These are phyloP conservation scores for Nyssa sinensis DNA, from an alignment of 148 eudicot genomes.

Conservation along the genomic window DNA sequence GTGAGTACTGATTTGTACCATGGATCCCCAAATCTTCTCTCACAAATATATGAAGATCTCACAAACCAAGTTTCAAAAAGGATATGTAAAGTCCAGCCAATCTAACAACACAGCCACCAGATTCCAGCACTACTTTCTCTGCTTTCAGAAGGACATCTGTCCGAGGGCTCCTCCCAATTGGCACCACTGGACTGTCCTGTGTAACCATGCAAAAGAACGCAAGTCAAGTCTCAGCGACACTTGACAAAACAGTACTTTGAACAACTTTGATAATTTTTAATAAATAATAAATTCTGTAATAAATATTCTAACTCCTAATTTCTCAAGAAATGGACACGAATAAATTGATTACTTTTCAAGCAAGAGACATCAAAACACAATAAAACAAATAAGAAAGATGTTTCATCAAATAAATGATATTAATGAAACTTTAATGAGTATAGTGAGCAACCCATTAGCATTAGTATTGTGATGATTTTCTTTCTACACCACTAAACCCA, in stretches of 20 bases:
- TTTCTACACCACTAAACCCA: neutral
- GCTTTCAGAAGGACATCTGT: conserved; percentile 76
- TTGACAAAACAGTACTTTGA: too few relatives aligned
- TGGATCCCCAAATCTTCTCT: neutral
- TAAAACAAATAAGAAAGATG: too few relatives aligned
- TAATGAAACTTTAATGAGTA: too few relatives aligned
- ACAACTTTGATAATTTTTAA: too few relatives aligned
- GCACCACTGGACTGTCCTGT: conserved; percentile 74
- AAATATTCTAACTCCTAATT: neutral
- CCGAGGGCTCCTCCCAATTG: conserved; percentile 76
- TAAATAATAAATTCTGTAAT: neutral
- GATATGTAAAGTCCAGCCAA: conserved; percentile 96
- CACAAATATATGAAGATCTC: neutral
- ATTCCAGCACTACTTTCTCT: conserved; percentile 65
- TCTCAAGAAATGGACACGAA: conserved; percentile 1
- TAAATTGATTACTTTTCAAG: neutral
- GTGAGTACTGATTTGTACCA: conserved; percentile 10
- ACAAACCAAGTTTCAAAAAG: conserved; percentile 29
- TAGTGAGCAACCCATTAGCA: too few relatives aligned
- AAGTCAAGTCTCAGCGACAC: conserved; percentile 7
- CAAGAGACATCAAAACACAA: neutral
- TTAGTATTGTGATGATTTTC: too few relatives aligned
- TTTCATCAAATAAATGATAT: too few relatives aligned
- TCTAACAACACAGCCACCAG: conserved; percentile 75
- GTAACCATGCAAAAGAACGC: conserved; percentile 10